Evolutionary conservation across 163 green algal genomes (phyloP).

Genomic region (Scenedesmus sp.): DNA sequence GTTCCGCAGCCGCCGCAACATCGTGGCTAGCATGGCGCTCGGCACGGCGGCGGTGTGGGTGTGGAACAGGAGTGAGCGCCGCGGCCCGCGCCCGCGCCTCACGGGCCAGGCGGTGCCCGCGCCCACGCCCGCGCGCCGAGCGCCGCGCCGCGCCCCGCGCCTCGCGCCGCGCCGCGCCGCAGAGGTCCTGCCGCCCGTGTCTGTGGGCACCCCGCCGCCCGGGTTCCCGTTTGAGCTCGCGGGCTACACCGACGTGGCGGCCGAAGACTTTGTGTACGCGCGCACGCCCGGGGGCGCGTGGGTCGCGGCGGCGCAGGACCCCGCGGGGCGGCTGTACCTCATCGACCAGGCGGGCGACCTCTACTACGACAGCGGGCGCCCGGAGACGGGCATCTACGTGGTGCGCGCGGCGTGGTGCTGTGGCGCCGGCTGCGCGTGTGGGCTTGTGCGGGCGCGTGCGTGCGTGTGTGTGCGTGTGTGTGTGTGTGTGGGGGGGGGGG

Average conservation of each 20-base stretch:
- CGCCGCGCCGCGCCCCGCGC: neutral
- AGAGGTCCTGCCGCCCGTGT: conserved; percentile 41
- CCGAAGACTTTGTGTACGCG: conserved; percentile 49
- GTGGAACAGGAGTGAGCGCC: conserved; percentile 56
- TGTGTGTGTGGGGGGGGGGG: neutral
- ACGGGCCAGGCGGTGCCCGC: neutral
- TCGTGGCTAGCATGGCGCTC: conserved; percentile 54
- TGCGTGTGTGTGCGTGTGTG: neutral
- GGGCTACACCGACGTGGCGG: conserved; percentile 38
- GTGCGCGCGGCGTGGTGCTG: conserved; percentile 64
- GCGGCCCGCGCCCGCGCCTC: no score
- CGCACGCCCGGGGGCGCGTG: conserved; percentile 72
- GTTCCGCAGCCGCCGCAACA: conserved; percentile 62
- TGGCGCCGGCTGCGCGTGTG: neutral
- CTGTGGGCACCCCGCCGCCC: conserved; percentile 11
- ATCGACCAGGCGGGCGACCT: conserved; percentile 72
- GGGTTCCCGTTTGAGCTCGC: conserved; percentile 49
- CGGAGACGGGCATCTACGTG: conserved; percentile 74
- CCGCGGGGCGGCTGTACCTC: conserved; percentile 61
- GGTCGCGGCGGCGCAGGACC: conserved; percentile 71
- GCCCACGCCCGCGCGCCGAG: neutral
- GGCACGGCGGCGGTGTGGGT: conserved; percentile 59
- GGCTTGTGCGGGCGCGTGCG: neutral
- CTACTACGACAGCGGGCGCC: conserved; percentile 86
- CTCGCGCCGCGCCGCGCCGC: neutral